A percentile compares a stretch with the other conserved stretches of the same genome.
Evolutionary conservation across 805 yeast species (phyloP).

Genomic region (Pichia exigua): DNA sequence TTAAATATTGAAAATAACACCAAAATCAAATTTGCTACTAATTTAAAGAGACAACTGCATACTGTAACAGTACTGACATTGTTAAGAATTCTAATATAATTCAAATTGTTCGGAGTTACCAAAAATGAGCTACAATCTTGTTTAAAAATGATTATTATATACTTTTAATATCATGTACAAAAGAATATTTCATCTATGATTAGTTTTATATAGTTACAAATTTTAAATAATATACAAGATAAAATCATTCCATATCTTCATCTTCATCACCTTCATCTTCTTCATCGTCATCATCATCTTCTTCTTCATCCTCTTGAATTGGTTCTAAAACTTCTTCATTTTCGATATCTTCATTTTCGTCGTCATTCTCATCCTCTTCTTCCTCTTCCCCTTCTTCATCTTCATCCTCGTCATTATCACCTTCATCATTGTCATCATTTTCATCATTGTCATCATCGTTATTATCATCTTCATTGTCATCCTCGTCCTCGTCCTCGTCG

Average conservation of each 20-base stretch:
- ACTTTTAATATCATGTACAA: no score
- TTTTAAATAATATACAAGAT: background rate
- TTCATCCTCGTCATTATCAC: background rate
- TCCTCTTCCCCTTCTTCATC: background rate
- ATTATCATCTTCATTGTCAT: conserved; percentile 6
- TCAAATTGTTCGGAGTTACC: no score
- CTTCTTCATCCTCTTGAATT: background rate
- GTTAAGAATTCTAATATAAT: no score
- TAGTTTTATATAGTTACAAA: background rate
- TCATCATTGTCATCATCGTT: conserved; percentile 1
- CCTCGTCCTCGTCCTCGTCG: conserved; percentile 1
- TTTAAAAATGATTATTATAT: no score
- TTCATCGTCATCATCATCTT: background rate
- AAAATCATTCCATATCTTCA: background rate
- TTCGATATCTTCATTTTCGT: background rate
- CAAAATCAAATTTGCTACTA: no score
- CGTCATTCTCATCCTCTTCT: background rate
- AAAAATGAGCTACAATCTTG: no score
- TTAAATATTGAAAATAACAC: no score
- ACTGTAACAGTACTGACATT: no score
- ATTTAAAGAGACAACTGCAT: no score
- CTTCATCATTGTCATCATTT: background rate
- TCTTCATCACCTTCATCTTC: conserved; percentile 2
- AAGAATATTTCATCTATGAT: background rate
- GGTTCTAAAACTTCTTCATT: background rate